phyloP scores from a whole-genome alignment of 225 moss, liverwort and hornwort species.

The Pleurozium schreberi region DNA sequence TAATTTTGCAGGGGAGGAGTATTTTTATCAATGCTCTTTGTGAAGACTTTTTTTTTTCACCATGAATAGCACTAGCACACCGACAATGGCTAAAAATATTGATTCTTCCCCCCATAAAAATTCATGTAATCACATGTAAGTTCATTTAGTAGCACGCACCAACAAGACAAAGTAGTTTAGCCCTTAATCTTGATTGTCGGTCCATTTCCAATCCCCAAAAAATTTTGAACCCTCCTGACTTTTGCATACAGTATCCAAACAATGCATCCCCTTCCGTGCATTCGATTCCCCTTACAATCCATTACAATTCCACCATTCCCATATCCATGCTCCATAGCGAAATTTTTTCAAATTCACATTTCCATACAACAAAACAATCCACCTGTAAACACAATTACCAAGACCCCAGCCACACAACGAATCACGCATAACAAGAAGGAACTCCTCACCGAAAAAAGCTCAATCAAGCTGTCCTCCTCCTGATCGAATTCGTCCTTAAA shows the following conservation, averaged over 20 bases:
- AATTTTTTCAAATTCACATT: not conserved
- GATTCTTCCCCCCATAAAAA: not conserved
- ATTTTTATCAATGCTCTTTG: not conserved
- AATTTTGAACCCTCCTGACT: not conserved
- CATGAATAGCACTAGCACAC: not conserved
- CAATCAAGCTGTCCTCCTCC: slow-evolving; percentile 38
- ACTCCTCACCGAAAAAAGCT: slow-evolving; percentile 29
- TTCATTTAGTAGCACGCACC: not conserved
- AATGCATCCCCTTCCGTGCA: not conserved
- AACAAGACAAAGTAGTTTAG: not conserved
- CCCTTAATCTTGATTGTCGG: not conserved
- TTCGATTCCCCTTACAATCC: not conserved
- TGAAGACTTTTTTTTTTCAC: not conserved
- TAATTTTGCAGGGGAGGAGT: not conserved
- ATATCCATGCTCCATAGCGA: not conserved
- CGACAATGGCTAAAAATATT: not conserved
- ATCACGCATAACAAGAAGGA: not conserved
- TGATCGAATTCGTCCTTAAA: slow-evolving; percentile 31
- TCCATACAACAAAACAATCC: not conserved
- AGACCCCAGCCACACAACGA: not conserved
- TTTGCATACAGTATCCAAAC: not conserved
- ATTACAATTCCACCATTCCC: not conserved
- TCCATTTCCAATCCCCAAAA: not conserved
- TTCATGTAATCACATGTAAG: not conserved
- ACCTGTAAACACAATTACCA: not conserved